Base-by-base conservation (phyloP, 2,329 filamentous ascomycete species). In the Xylaria hypoxylon region DNA sequence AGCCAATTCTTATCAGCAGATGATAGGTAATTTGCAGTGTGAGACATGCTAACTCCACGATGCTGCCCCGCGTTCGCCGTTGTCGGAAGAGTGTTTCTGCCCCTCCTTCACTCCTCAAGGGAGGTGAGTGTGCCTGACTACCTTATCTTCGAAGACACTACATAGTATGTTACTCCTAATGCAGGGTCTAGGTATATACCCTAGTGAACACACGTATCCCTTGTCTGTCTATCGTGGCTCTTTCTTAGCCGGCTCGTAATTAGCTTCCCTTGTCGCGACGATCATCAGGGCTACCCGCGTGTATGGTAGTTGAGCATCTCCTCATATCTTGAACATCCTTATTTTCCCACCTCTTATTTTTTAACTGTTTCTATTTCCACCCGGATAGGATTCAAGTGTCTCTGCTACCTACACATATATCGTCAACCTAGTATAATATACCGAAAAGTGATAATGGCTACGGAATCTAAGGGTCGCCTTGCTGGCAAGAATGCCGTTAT, bases 401-500 rank as follows among this genome's bases (percentile, higher is more conserved):
- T 26, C 19, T 26, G 6, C 13, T 15, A 40, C 33, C 5, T 0
- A 33, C 31, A 35, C 17, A 45, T 15, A 44, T 52, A 59, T 42
- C 50, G 15, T n/a, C 56, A 19, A 8, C 17, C 33, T 50, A 2
- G 15, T 33, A 38, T 10, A 42, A 11, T 3, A n/a, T 5, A 31
- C 5, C 19, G 17, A 58, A 26, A 55, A 17, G 7, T 11, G 10
- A 70, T 40, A 55, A 78, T 77, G 75, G 72, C 72, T 52, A 74
- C 78, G 59, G 71, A 72, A 61, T 67, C 69, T 40, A 74, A 76
- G 56, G 86, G 86, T 72, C 86, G 86, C 75, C 81, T 89, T 26
- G 80, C 83, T 44, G 86, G 86, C 79, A 89, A 89, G 80, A 89
- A 88, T 76, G 85, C 86, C 77, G 78, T 97, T 77, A 87, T 97